Conservation (phyloP, 108 stramenopile species). For the Mediolabrus comicus region DNA sequence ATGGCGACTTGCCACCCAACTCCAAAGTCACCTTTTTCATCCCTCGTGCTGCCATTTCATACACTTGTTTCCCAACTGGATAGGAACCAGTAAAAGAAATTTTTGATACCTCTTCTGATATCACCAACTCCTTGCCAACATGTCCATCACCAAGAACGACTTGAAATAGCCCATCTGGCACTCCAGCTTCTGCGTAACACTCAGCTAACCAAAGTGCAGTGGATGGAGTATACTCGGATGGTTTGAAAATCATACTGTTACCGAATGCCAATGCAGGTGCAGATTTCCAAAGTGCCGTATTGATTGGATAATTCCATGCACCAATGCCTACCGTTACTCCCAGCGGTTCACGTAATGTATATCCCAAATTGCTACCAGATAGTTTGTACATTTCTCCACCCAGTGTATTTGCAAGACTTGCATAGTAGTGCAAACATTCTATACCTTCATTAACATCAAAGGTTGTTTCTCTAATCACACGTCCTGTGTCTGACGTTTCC, state of each 20-base stretch:
- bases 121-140: slow-evolving; percentile 61
- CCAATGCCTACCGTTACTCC: slow-evolving; percentile 80
- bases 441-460: slow-evolving; percentile 36
- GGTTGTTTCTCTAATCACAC: slow-evolving; percentile 47
- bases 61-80: slow-evolving; percentile 57
- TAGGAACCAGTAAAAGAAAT: slow-evolving; percentile 81
- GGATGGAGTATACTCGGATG: slow-evolving; percentile 90
- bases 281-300: slow-evolving; percentile 81
- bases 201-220: slow-evolving; percentile 70
- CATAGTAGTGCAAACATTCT: slow-evolving; percentile 55
- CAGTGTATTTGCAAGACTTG: slow-evolving; percentile 40
- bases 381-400: slow-evolving; percentile 27
- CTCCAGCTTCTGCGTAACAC: slow-evolving; percentile 74
- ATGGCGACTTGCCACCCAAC: slow-evolving; percentile 84
- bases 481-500: slow-evolving; percentile 70
- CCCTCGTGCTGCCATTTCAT: slow-evolving; percentile 30
- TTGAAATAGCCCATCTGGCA: slow-evolving; percentile 88
- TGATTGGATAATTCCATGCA: slow-evolving; percentile 92
- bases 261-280: slow-evolving; percentile 90
- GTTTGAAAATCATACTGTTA: slow-evolving; percentile 91
- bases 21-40: slow-evolving; percentile 74
- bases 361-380: slow-evolving; percentile 12
- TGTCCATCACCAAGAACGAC: slow-evolving; percentile 74
- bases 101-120: slow-evolving; percentile 68
- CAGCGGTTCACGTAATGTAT: slow-evolving; percentile 68